These are phyloP conservation scores for Neofusicoccum sp. DNA, from an alignment of 2,329 filamentous ascomycete species.

Conservation along the genomic window DNA sequence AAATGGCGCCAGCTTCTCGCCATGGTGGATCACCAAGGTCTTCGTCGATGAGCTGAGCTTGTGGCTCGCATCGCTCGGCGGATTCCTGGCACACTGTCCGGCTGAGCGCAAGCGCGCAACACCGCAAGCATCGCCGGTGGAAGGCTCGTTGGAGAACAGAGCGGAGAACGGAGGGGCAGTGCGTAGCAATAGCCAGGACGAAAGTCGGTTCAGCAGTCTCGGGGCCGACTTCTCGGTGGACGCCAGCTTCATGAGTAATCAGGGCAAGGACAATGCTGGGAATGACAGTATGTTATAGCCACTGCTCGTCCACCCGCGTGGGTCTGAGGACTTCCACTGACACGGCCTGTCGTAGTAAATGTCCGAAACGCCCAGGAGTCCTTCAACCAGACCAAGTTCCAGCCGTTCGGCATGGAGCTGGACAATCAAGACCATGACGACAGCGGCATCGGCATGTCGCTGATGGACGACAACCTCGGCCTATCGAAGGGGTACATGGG, in stretches of 20 bases:
- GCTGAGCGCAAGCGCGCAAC: slow-evolving; percentile 29
- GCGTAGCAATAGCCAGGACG: slow-evolving; percentile 31
- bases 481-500: slow-evolving; percentile 15
- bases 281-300: slow-evolving; percentile 18
- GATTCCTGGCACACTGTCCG: slow-evolving; percentile 65
- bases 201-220: slow-evolving; percentile 39
- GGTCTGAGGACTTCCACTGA: slow-evolving; percentile 15
- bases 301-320: background rate
- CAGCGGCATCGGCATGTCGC: slow-evolving; percentile 22
- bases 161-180: slow-evolving; percentile 35
- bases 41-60: slow-evolving; percentile 93
- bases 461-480: slow-evolving; percentile 19
- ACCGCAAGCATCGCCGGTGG: slow-evolving; percentile 30
- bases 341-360: slow-evolving; percentile 9
- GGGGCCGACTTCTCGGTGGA: slow-evolving; percentile 35
- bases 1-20: slow-evolving; percentile 77
- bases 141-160: slow-evolving; percentile 29
- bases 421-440: slow-evolving; percentile 19
- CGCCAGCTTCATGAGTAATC: slow-evolving; percentile 19
- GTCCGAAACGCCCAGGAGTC: slow-evolving; percentile 12
- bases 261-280: slow-evolving; percentile 15
- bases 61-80: slow-evolving; percentile 86
- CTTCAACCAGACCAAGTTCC: slow-evolving; percentile 16
- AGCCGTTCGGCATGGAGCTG: slow-evolving; percentile 16
- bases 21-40: slow-evolving; percentile 93